A percentile compares a stretch with the other conserved stretches of the same genome.
phyloP scores from a whole-genome alignment of 2,329 filamentous ascomycete genomes.

The Botrytis cinerea region DNA sequence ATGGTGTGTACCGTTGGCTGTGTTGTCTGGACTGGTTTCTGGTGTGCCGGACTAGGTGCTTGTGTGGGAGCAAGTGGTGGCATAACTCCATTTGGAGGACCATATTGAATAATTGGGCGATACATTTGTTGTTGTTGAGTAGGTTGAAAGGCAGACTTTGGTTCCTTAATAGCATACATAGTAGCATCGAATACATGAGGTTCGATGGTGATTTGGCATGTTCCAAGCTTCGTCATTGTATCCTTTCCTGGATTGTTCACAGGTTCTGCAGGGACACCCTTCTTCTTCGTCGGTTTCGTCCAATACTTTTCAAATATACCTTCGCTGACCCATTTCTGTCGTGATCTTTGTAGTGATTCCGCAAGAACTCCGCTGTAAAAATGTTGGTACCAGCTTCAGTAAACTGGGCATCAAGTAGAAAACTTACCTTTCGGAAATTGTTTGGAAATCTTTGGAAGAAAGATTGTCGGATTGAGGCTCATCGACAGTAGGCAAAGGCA shows the following conservation, averaged over 20 bases:
- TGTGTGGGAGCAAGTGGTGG: conserved; percentile 53
- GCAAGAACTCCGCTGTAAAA: conserved; percentile 66
- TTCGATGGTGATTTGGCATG: conserved; percentile 73
- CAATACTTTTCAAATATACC: conserved; percentile 77
- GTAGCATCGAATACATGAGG: conserved; percentile 78
- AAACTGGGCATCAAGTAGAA: background rate
- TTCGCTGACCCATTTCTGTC: conserved; percentile 70
- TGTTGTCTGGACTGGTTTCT: conserved; percentile 38
- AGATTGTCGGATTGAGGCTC: conserved; percentile 66
- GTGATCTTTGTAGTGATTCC: conserved; percentile 72
- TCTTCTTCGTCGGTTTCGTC: conserved; percentile 71
- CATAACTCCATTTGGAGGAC: conserved; percentile 63
- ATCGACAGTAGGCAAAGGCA: conserved; percentile 71
- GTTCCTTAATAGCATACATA: conserved; percentile 70
- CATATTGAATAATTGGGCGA: conserved; percentile 65
- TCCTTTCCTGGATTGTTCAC: conserved; percentile 69
- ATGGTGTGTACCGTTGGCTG: conserved; percentile 23
- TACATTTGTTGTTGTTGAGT: conserved; percentile 41
- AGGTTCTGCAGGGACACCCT: conserved; percentile 61
- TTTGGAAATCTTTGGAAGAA: conserved; percentile 67
- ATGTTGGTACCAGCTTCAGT: conserved; percentile 25
- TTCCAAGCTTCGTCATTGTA: conserved; percentile 71
- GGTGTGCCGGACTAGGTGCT: conserved; percentile 40
- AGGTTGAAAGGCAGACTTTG: conserved; percentile 40
- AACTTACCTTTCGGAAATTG: conserved; percentile 67